phyloP scores from a whole-genome alignment of 2,329 filamentous ascomycete genomes.

The Fusarium succisae region DNA sequence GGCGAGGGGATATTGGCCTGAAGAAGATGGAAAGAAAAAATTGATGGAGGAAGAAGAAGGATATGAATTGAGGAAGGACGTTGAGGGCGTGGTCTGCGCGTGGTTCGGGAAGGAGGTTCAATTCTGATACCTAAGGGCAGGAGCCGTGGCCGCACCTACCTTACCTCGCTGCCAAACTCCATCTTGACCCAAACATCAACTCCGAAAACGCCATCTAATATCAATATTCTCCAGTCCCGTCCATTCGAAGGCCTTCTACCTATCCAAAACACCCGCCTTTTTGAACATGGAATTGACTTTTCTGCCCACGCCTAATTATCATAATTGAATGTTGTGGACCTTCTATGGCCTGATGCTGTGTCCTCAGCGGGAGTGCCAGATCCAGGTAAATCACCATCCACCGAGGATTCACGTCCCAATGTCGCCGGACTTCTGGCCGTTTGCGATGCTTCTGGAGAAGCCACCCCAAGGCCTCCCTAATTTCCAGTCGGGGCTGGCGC shows the following conservation, averaged over 20 bases:
- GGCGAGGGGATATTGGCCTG: neutral
- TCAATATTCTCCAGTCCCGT: neutral
- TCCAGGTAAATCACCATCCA: neutral
- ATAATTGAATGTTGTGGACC: neutral
- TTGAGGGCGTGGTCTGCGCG: neutral
- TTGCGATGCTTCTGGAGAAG: neutral
- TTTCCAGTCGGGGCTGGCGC: constrained; percentile 1
- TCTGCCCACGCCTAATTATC: neutral
- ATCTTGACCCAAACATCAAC: neutral
- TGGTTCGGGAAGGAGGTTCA: neutral
- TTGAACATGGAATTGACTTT: neutral
- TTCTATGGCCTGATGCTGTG: neutral
- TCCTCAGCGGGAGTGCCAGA: neutral
- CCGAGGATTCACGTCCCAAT: neutral
- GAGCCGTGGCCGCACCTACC: neutral
- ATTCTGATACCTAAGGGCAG: neutral
- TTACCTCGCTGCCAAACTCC: neutral
- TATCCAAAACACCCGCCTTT: neutral
- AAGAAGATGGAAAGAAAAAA: neutral
- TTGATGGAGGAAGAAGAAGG: no score
- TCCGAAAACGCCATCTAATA: constrained; percentile 5
- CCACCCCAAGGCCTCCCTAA: neutral
- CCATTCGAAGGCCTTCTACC: neutral
- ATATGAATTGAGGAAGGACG: neutral
- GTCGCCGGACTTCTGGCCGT: neutral